Evolutionary conservation across 495 filamentous ascomycete species (phyloP), one percentile per base, ranked within the genome.

Genomic region (Entonaema liquescens): DNA sequence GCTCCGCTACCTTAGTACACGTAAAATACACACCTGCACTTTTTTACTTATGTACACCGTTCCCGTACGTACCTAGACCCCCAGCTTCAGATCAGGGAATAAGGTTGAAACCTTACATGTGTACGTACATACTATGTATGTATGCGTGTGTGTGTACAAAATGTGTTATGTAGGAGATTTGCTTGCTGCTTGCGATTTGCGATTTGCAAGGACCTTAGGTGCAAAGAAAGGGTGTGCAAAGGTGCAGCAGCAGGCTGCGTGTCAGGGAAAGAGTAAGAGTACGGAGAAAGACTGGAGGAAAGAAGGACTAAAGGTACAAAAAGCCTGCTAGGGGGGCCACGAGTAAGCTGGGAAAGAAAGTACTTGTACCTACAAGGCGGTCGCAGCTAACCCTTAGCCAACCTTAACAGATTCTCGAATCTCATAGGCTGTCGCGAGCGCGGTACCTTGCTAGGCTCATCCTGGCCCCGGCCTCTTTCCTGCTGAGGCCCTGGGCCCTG

Each of bases 361-460:
- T 64, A 60, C 25, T 29, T 49, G 57, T 60, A 68, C 55, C 65
- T 73, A 61, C 70, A 65, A 65, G 61, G 61, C 65, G 70, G 60
- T 56, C 65, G 65, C 55, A 64, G 36, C 64, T 59, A 67, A 72
- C 68, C 56, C 15, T 54, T 65, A 66, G 49, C 59, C 64, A 68
- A 68, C 62, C 44, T 67, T 52, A 63, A 47, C n/a, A 28, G 17
- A 66, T 62, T 13, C 65, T 68, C 57, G 40, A 58, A 62, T 58
- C 26, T 73, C 12, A 73, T 68, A 65, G 70, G 70, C 42, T 58
- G 60, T 68, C 70, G 65, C 70, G 70, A 68, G 65, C 70, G 70
- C 70, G 70, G 61, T 73, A 61, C 65, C 70, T 68, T 75, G 68
- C 73, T 73, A 74, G 73, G 75, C 71, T 69, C 62, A 72, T 77